Base-by-base conservation (phyloP, 257 asterid genomes). In the Cruciata laevipes region DNA sequence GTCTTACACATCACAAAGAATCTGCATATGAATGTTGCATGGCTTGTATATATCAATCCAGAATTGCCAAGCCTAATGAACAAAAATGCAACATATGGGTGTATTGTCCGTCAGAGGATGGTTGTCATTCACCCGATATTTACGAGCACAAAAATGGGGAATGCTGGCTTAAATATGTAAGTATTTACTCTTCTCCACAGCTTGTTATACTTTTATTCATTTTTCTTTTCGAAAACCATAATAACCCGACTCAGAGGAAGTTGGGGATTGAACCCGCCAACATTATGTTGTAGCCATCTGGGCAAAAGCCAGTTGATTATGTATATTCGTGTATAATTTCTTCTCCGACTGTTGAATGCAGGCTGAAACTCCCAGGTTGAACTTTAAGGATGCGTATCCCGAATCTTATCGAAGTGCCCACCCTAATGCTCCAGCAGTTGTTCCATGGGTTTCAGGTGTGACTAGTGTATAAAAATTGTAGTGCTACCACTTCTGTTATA, bases 131-230 rank as follows among this genome's bases (percentile, higher is more conserved):
- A 69, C 99, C 96, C n/a, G 99, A 93, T 74, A 82, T 86, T 38
- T 93, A 90, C 65, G 70, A 85, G 67, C 99, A 90, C 80, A 87
- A 88, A 75, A 81, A 88, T 66, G 86, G 78, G 51, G 99, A 93
- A 67, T 93, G 97, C 83, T 93, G 99, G 99, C 87, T 93, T 20
- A 93, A 93, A 90, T 81, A 85, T 68, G 99, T 90, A 75, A 86
- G 91, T 69, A 69, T 56, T 5, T 20, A 52, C 0, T 24, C 7
- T 0, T 18, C 24, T 21, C 59, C 10, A 20, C 52, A 56, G 20
- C 18, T 21, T 17, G 32, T 62, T 44, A 27, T 9, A 31, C 27
- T 4, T 1, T 27, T 1, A 1, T 27, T 2, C 30, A 27, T 2
- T 12, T 7, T 31, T 6, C 38, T 4, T 21, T 6, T 3, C 9